Evolutionary conservation across 345 rosid species (phyloP), one percentile per base, ranked within the genome.

Genomic region (Schrenkiella parvula): DNA sequence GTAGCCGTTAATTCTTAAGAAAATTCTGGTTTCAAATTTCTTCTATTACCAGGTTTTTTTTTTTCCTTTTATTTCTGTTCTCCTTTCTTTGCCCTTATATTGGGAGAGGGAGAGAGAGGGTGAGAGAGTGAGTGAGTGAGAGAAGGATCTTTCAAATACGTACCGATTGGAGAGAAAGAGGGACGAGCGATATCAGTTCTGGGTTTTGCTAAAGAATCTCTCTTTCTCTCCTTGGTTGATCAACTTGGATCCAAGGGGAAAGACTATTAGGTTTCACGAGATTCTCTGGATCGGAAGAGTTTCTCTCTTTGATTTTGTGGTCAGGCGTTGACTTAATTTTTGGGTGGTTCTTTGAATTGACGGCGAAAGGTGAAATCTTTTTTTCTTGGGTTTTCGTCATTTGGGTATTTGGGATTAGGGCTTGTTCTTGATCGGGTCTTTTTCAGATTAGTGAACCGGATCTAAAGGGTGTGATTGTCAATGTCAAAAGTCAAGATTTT

Each of bases 1-100:
- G 81, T 88, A 89, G 92, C 96, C 88, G 92, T 92, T 92, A 48
- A 15, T 58, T 84, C 82, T 75, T 66, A 89, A 89, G 72, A 54
- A 44, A 44, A 50, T 76, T 72, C 66, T 42, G 64, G 71, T 78
- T 72, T 69, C 48, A 69, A 78, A 72, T 72, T 41, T 44, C n/a
- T n/a, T 41, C 57, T 66, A 8, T 37, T 38, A 70, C 57, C 54
- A 44, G 7, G 26, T 53, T 8, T 46, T 26, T 26, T 13, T 18
- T 57, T 4, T 57, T 32, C 17, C 14, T 11, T n/a, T n/a, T n/a
- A n/a, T n/a, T n/a, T n/a, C n/a, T n/a, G 62, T 23, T 46, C 19
- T 62, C 39, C 2, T 43, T 35, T 13, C 58, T 28, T 19, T 37
- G 17, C 32, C 41, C 61, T 39, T 74, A 58, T 47, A 66, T 26